A percentile compares a stretch with the other conserved stretches of the same genome.
Conservation (phyloP, 2,329 filamentous ascomycete species). For the Pseudocercospora macadamiae region DNA sequence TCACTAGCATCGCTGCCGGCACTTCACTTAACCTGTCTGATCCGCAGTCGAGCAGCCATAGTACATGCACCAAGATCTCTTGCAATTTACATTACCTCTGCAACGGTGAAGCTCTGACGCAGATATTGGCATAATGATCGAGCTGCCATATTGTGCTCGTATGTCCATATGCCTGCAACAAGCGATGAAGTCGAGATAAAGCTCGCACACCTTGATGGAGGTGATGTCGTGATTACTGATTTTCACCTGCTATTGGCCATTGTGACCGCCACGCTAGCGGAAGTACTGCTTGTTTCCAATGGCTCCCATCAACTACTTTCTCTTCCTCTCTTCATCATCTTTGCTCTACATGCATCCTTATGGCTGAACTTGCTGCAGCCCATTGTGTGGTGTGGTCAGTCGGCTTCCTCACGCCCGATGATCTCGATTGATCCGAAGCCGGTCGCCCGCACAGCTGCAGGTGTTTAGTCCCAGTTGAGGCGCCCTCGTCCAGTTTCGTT, state of each 20-base stretch:
- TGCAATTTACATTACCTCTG: too few species aligned
- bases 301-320: background rate
- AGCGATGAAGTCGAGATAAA: background rate
- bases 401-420: constrained; percentile 13
- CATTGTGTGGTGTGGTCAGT: background rate
- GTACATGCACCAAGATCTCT: too few species aligned
- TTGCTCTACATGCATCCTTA: background rate
- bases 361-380: too few species aligned
- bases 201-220: background rate
- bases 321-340: background rate
- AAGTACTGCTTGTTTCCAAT: background rate
- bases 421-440: background rate
- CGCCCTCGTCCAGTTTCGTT: background rate
- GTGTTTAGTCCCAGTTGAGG: background rate
- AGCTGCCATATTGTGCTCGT: background rate
- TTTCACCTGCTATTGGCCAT: background rate
- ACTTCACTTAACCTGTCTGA: too few species aligned
- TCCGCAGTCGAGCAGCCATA: too few species aligned
- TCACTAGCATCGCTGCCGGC: too few species aligned
- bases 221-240: background rate
- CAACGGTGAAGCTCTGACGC: too few species aligned
- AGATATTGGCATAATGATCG: too few species aligned
- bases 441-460: background rate
- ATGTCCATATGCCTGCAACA: background rate
- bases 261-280: background rate